Percentiles rank a stretch among this genome's conserved stretches.
phyloP scores from a whole-genome alignment of 2,329 filamentous ascomycete species.

The Paraphoma sp. region DNA sequence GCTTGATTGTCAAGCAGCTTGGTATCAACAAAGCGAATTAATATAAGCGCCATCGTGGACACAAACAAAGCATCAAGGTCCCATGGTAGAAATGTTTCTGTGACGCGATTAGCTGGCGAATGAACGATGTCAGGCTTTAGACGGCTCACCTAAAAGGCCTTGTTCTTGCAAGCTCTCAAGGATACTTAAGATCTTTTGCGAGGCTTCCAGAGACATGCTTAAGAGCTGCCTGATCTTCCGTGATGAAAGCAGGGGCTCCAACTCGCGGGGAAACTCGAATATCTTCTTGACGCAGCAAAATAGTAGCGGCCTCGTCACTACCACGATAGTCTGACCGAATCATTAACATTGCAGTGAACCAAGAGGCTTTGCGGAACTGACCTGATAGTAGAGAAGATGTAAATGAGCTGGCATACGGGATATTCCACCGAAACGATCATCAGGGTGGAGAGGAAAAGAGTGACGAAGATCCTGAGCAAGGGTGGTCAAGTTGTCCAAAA shows the following conservation, averaged over 20 bases:
- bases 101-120: neutral
- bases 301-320: conserved; percentile 51
- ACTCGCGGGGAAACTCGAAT: conserved; percentile 35
- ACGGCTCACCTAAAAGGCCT: conserved; percentile 53
- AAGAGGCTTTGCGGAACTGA: conserved; percentile 9
- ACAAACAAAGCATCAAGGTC: conserved; percentile 56
- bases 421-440: conserved; percentile 48
- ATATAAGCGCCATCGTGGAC: conserved; percentile 52
- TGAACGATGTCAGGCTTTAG: neutral
- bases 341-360: neutral
- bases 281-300: conserved; percentile 53
- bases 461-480: conserved; percentile 50
- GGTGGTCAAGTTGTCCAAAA: conserved; percentile 48
- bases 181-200: conserved; percentile 53
- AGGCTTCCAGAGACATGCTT: conserved; percentile 53
- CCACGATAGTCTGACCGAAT: conserved; percentile 48
- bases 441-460: conserved; percentile 47
- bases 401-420: conserved; percentile 52
- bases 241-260: conserved; percentile 44
- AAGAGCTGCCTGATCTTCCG: conserved; percentile 48
- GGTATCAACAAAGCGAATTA: conserved; percentile 41
- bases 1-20: conserved; percentile 46
- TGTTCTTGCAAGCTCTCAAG: conserved; percentile 55
- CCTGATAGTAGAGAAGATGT: conserved; percentile 49
- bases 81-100: conserved; percentile 59